Evolutionary conservation across 805 yeast genomes (phyloP), one percentile per base, ranked within the genome.

Genomic region (Barnettozyma pratensis): DNA sequence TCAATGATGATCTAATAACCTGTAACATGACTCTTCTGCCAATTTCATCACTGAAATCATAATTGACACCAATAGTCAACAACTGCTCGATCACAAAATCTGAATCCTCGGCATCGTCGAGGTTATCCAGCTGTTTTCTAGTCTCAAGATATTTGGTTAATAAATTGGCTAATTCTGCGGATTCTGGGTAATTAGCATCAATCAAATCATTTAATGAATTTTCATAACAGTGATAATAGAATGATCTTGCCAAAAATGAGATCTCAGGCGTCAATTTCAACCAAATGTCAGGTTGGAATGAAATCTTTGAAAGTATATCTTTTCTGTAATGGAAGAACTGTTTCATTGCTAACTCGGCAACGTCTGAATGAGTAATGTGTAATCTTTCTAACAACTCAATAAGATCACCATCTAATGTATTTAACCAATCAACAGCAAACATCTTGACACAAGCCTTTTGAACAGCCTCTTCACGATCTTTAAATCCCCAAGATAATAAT

Each of bases 31-130:
- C 80, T 63, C 96, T 76, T 60, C 97, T 78, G 25, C 97, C 97
- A 42, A 86, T 77, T 64, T 91, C 96, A 69, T 94, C 97, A 57
- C 89, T 84, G 59, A 80, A 89, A 63, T 94, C 98, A 60, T 85
- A 85, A 37, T 79, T 77, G 30, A 76, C 76, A 0, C 91, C 83
- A 29, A 88, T 76, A 8, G 70, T 65, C 37, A 92, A 62, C 25
- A 92, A 64, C 64, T 94, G 96, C 49, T 81, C 80, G 39, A 90
- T 74, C 42, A 90, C 79, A 60, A 82, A 90, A 53, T 86, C 91
- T 30, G 80, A 61, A 48, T 85, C 89, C 26, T 70, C 72, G 5
- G 77, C 69, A 47, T 82, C 81, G 4, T 70, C 72, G 1, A 39
- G 47, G 38, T 37, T 47, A 45, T 46, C 59, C 29, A 51, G 42